Evolutionary conservation across 1,284 basidiomycete genomes (phyloP), one percentile per base, ranked within the genome.

Genomic region (Cutaneotrichosporon spelunceum): DNA sequence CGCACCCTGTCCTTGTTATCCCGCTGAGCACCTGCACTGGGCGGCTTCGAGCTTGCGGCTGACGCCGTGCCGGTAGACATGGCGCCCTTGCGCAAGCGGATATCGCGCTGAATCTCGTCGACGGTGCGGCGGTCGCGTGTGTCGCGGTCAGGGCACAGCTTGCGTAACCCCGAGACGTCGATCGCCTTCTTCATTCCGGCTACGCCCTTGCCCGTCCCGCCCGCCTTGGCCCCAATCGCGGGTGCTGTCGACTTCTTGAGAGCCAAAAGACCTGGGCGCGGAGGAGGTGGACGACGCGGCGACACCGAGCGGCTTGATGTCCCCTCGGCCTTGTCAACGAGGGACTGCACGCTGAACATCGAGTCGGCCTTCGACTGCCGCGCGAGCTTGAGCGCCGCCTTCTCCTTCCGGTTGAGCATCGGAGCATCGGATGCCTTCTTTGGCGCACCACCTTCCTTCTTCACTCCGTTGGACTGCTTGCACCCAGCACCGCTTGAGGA

Each of bases 91-190:
- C 56, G 73, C 56, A 36, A 59, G 4, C 61, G 54, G 11, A 75
- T 68, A 60, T 76, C 75, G 48, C 65, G 65, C 33, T 72, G 69
- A 34, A 77, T 75, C 65, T 77, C 70, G 59, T 76, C 75, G 33
- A 72, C 66, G 2, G 70, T 71, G 55, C 75, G 67, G 24, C 66
- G 55, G 63, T 77, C 75, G 53, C 75, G 65, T 9, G 63, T 67
- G 11, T 65, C 64, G 52, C 74, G 62, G 64, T 76, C 74, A 6
- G 73, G 71, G 61, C 73, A 73, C 10, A 76, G 57, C 39, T 68
- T 70, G 24, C 71, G 62, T 59, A 77, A 44, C 13, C 62, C 66
- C 1, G 59, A 63, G 7, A 59, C 66, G 14, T 65, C 59, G 30
- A 63, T 47, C 29, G 58, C 57, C 65, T 63, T 66, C 39, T 66